These are phyloP conservation scores for Polygonum aviculare DNA, from an alignment of 148 eudicot genomes.

Conservation along the genomic window DNA sequence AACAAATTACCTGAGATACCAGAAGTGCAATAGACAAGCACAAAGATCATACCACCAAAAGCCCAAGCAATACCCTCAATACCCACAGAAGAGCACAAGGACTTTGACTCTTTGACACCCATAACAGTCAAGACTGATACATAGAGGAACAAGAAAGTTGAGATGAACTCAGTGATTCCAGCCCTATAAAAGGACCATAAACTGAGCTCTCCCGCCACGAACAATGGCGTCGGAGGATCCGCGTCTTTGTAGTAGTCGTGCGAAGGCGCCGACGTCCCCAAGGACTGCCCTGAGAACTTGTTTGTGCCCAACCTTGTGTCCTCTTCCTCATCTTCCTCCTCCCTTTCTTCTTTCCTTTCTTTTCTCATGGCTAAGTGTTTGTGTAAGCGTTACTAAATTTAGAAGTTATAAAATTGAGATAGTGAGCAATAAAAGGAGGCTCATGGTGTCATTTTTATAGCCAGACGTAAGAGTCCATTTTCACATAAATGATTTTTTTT, in stretches of 20 bases:
- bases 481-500: no score
- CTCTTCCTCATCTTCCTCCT: background rate
- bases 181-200: background rate
- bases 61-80: conserved; percentile 47
- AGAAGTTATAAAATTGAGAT: background rate
- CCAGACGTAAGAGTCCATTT: background rate
- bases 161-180: background rate
- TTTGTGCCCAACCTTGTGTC: background rate
- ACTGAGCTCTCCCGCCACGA: background rate
- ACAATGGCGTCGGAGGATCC: background rate
- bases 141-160: background rate
- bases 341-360: background rate
- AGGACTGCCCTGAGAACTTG: background rate
- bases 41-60: conserved; percentile 49
- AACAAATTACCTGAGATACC: conserved; percentile 21
- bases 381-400: background rate
- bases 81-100: conserved; percentile 27
- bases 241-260: background rate
- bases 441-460: background rate
- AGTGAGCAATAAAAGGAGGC: background rate
- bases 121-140: background rate
- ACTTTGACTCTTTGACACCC: background rate
- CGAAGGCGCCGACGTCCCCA: background rate
- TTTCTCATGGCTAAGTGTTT: background rate
- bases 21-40: conserved; percentile 41